Base-by-base conservation (phyloP, 768 basidiomycete genomes). In the Tulasnella sp. region DNA sequence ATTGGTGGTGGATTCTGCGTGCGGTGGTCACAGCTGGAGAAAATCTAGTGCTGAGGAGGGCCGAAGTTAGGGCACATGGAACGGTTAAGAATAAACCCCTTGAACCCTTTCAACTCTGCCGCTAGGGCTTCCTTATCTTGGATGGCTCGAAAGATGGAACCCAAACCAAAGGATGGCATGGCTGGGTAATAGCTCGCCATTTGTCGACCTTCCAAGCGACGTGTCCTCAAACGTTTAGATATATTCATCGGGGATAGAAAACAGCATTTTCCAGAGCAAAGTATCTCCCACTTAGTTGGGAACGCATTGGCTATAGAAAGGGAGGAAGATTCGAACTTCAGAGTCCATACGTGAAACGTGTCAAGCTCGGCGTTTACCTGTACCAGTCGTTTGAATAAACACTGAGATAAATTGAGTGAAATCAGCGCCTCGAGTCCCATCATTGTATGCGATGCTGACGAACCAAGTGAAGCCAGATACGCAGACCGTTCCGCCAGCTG, bases 221-320 rank as follows among this genome's bases (percentile, higher is more conserved):
- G 2, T 44, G 42, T 44, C 42, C 6, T 44, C 42, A 16, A 44
- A 7, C 42, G 42, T 10, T 44, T 14, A 44, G 10, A 44, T 44
- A 24, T 52, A 19, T 24, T 52, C 48, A 52, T 52, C 48, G 9
- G 18, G 24, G 21, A 6, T 9, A 5, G 34, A 14, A n/a, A 14
- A 14, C 14, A 34, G 14, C 34, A 34, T n/a, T 3, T 6, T 7
- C 21, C 2, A 7, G 5, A 6, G 52, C 24, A 36, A 31, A 68
- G 1, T 3, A 12, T 5, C 10, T 3, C 12, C 16, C 62, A 19
- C 31, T 68, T 68, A 68, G 10, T 68, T 68, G 31, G 62, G 62
- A 34, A 68, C 62, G 62, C 62, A 68, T 68, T 68, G 62, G 62
- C 62, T 68, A 34, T n/a, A n/a, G n/a, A n/a, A n/a, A n/a, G n/a